Base-by-base conservation (phyloP, 139 green algal genomes). In the Nannochloris sp. region DNA sequence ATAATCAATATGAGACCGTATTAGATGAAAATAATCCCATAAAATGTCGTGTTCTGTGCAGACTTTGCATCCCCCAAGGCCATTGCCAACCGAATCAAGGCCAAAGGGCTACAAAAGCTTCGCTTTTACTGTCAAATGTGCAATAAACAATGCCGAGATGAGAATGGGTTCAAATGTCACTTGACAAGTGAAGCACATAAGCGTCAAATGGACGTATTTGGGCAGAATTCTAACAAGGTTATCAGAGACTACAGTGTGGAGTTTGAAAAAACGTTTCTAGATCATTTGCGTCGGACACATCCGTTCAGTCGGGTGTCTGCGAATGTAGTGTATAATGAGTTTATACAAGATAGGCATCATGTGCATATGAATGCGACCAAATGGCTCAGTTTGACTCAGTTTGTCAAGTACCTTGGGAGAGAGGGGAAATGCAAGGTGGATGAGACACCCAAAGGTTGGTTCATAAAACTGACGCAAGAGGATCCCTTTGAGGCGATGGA, bases 161-260 rank as follows among this genome's bases (percentile, higher is more conserved):
- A 97, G 65, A 99, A 99, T 70, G 92, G 92, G 12, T 99, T 99
- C 83, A 97, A 95, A 67, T 96, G 90, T 70, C 90, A 96, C 73
- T 81, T 91, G 43, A 86, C 73, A 30, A 85, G 72, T 33, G 87
- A 95, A 55, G 71, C 74, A 3, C 87, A 95, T 71, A 77, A 75
- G 71, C 75, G 88, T 2, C 85, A 94, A 71, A 90, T 94, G 80
- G 79, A 88, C 65, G 64, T 96, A 5, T 97, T 99, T 69, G 93
- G 91, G 0, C 65, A 89, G 60, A 88, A 85, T 62, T 74, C 89
- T 6, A 57, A 84, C 6, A 67, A 77, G 8, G 80, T 95, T 3
- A 72, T 99, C 3, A 78, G 85, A 4, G 82, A 81, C 26, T 98
- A 87, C 74, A 89, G 75, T 17, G 77, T 90, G 67, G 81, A 96